Base-by-base conservation (phyloP, 1,139 yeast species). In the Candida sanyaensis region DNA sequence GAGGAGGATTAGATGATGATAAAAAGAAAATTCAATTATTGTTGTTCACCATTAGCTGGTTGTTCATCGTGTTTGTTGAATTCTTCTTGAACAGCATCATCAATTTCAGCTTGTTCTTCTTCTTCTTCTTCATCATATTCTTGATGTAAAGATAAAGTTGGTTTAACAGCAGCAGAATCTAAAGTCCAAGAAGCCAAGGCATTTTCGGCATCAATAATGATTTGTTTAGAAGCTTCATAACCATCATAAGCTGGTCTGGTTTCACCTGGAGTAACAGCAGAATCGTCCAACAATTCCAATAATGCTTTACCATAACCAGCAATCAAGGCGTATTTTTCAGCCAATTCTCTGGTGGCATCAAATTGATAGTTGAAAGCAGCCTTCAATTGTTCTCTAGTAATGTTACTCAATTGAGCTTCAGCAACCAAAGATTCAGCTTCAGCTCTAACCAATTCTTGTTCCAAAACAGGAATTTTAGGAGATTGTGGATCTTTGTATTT, bases 371-470 rank as follows among this genome's bases (percentile, higher is more conserved):
- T 87, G 83, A 87, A 93, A 46, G 98, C 96, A 60, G 96, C 95
- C 83, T 95, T 92, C 71, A 93, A 82, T 80, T 92, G 91, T 74
- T 93, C 97, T 73, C 99, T 88, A 60, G 98, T 93, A 73, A 93
- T 93, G 79, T 93, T 93, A 55, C 97, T 88, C 68, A 93, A 83
- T 80, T 93, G 99, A 48, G 98, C 98, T 78, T 93, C 99, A 52
- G 99, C 99, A 62, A 93, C 99, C 63, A 93, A 83, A 45, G 97
- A 90, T 77, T 93, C 98, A 58, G 98, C 98, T 78, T 93, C 99
- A 45, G 98, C 97, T 74, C 99, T 88, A 57, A 93, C 98, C 69
- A 93, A 83, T 77, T 93, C 98, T 77, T 93, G 98, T 80, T 93
- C 99, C 69, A 93, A 83, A 48, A 92, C 91, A 55, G 90, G 84